phyloP scores from a whole-genome alignment of 2,329 filamentous ascomycete species.

The Penicillium sp. region DNA sequence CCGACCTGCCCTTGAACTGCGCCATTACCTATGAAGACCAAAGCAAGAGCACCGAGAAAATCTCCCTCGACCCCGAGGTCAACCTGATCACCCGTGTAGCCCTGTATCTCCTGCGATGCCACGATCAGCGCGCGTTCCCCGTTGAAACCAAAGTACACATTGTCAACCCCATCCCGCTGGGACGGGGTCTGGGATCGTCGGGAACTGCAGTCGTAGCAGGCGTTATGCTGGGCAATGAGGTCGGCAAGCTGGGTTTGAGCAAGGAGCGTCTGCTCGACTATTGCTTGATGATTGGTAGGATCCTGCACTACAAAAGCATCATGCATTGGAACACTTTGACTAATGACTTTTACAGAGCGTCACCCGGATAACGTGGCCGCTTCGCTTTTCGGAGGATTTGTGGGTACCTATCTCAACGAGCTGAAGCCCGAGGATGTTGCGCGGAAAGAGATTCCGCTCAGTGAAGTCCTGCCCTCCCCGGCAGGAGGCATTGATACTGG shows the following conservation, averaged over 20 bases:
- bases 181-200: constrained; percentile 87
- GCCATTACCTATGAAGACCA: constrained; percentile 84
- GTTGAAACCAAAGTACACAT: constrained; percentile 85
- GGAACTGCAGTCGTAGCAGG: constrained; percentile 93
- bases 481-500: constrained; percentile 90
- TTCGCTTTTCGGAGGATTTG: constrained; percentile 90
- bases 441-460: constrained; percentile 86
- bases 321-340: constrained; percentile 12
- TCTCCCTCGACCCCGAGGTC: constrained; percentile 74
- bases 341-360: constrained; percentile 48
- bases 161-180: constrained; percentile 89
- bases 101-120: constrained; percentile 88
- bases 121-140: constrained; percentile 80
- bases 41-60: constrained; percentile 63
- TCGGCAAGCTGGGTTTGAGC: constrained; percentile 70
- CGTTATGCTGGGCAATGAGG: constrained; percentile 85
- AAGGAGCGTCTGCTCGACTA: constrained; percentile 87
- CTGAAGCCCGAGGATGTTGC: constrained; percentile 83
- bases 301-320: neutral
- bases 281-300: constrained; percentile 83
- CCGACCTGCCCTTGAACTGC: constrained; percentile 56
- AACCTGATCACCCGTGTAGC: constrained; percentile 94
- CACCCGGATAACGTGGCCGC: constrained; percentile 95
- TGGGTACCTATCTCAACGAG: constrained; percentile 93
- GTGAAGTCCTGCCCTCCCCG: constrained; percentile 84